Evolutionary conservation across 2,329 filamentous ascomycete species (phyloP).

Genomic region (Trichoderma polysporum): DNA sequence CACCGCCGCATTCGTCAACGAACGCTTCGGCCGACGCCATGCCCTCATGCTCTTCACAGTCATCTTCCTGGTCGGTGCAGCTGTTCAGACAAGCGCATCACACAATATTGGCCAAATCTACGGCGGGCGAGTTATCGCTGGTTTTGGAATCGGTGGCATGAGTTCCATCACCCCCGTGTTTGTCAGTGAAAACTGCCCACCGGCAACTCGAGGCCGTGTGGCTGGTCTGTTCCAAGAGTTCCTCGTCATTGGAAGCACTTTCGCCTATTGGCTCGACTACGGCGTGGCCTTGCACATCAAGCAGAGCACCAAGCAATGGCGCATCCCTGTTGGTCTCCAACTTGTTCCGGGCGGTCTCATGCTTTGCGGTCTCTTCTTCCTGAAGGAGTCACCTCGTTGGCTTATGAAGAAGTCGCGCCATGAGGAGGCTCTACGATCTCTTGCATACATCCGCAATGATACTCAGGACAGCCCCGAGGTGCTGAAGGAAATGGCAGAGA

Average conservation of each 20-base stretch:
- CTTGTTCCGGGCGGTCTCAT: slow-evolving; percentile 65
- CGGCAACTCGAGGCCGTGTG: slow-evolving; percentile 26
- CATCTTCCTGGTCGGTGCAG: slow-evolving; percentile 25
- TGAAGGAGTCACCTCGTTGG: slow-evolving; percentile 69
- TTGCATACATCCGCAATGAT: slow-evolving; percentile 64
- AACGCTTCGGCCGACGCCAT: slow-evolving; percentile 25
- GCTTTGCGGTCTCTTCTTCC: slow-evolving; percentile 57
- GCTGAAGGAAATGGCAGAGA: slow-evolving; percentile 61
- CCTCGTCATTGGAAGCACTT: slow-evolving; percentile 25
- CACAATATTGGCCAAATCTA: slow-evolving; percentile 27
- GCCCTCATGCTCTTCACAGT: slow-evolving; percentile 25
- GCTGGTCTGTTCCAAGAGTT: slow-evolving; percentile 28
- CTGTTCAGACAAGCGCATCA: slow-evolving; percentile 24
- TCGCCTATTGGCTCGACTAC: slow-evolving; percentile 46
- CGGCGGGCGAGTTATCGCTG: slow-evolving; percentile 27
- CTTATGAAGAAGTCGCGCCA: slow-evolving; percentile 61
- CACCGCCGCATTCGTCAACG: slow-evolving; percentile 25
- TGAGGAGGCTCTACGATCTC: slow-evolving; percentile 56
- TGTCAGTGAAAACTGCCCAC: slow-evolving; percentile 25
- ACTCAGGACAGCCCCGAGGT: slow-evolving; percentile 60
- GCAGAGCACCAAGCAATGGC: slow-evolving; percentile 55
- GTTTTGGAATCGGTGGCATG: slow-evolving; percentile 30
- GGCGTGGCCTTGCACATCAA: slow-evolving; percentile 54
- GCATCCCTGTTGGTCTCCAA: slow-evolving; percentile 65
- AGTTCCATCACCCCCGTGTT: slow-evolving; percentile 28